phyloP scores from a whole-genome alignment of 768 basidiomycete species.

The Lentinula raphanica region DNA sequence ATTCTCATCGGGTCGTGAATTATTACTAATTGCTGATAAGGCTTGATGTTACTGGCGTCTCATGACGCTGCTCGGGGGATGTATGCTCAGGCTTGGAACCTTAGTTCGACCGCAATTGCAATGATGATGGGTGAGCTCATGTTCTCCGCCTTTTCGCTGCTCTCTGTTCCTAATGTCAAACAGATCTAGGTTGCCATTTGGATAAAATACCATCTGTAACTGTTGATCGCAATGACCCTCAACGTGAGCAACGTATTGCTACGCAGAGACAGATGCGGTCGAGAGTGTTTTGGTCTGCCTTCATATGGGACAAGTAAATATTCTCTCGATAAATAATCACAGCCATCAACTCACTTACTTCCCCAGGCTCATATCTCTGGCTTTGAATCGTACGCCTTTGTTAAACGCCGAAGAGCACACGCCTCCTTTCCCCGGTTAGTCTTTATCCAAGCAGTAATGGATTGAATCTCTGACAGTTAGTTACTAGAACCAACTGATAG shows the following conservation, averaged over 20 bases:
- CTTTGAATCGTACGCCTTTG: constrained; percentile 3
- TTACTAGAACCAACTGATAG: background rate
- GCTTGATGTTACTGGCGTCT: constrained; percentile 7
- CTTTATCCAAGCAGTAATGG: background rate
- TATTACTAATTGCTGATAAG: background rate
- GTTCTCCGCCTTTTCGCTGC: background rate
- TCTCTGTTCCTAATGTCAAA: background rate
- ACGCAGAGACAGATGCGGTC: constrained; percentile 1
- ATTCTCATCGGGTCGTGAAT: background rate
- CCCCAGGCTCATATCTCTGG: constrained; percentile 8
- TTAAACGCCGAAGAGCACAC: background rate
- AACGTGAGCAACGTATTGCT: background rate
- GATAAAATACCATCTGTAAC: background rate
- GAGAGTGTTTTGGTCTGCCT: constrained; percentile 8
- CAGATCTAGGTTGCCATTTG: constrained; percentile 9
- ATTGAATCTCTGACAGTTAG: background rate
- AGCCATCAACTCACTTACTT: background rate
- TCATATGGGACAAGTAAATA: constrained; percentile 10
- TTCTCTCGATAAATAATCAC: background rate
- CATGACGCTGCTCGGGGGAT: constrained; percentile 8
- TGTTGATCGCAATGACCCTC: background rate
- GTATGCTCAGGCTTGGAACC: constrained; percentile 9
- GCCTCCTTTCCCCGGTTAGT: constrained; percentile 7
- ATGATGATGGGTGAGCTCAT: constrained; percentile 8
- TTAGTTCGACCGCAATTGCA: constrained; percentile 5